Conservation (phyloP, 371 early-diverging fungal genomes). For the Lichtheimia ornata region DNA sequence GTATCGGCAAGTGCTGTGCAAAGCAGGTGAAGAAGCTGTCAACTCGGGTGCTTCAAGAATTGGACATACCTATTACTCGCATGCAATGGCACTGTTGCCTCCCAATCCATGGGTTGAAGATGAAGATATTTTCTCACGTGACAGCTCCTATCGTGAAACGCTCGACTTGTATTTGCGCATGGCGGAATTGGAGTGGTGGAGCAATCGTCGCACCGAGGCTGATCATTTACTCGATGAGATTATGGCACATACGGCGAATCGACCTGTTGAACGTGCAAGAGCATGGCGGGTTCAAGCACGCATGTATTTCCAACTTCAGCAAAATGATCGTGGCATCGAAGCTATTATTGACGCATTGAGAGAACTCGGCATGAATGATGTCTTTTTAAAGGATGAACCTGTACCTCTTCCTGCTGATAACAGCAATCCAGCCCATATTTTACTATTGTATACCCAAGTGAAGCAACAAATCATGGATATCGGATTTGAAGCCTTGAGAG, state of each 20-base stretch:
- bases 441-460: conserved; percentile 17
- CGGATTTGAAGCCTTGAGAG: conserved; percentile 25
- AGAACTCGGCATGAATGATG: conserved; percentile 27
- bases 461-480: conserved; percentile 17
- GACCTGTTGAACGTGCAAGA: conserved; percentile 36
- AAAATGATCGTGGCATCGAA: conserved; percentile 32
- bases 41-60: conserved; percentile 39
- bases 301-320: conserved; percentile 34
- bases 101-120: conserved; percentile 29
- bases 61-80: conserved; percentile 27
- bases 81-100: conserved; percentile 27
- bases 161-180: conserved; percentile 35
- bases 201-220: conserved; percentile 19
- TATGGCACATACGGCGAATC: conserved; percentile 25
- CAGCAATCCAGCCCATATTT: not conserved
- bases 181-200: conserved; percentile 29
- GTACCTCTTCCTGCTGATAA: conserved; percentile 6
- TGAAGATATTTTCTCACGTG: conserved; percentile 17
- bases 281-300: conserved; percentile 40
- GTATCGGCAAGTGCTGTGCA: conserved; percentile 30
- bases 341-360: conserved; percentile 32
- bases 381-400: conserved; percentile 7
- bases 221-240: conserved; percentile 22
- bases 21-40: conserved; percentile 38
- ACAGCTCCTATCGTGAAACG: conserved; percentile 33